phyloP scores from a whole-genome alignment of 2,329 filamentous ascomycete genomes.

The Leptographium lundbergii region DNA sequence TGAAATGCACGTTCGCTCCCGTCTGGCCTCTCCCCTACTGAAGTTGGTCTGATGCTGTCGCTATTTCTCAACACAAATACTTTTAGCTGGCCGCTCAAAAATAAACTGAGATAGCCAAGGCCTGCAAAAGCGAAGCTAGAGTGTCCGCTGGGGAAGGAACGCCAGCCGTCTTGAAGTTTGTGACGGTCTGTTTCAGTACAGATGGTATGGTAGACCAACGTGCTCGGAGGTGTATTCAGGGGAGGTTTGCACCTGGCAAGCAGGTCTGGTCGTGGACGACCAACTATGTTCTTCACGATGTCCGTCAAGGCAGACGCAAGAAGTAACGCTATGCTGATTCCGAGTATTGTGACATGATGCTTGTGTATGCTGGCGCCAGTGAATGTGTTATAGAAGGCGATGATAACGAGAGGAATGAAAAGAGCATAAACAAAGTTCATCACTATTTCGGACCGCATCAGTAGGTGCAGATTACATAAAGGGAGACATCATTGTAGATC shows the following conservation, averaged over 20 bases:
- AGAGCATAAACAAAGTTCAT: constrained; percentile 73
- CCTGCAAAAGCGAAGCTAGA: constrained; percentile 69
- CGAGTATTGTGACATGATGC: constrained; percentile 72
- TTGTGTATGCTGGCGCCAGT: constrained; percentile 59
- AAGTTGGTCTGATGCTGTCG: not conserved
- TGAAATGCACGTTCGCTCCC: constrained; percentile 4
- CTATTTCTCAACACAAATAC: constrained; percentile 30
- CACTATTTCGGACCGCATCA: constrained; percentile 21
- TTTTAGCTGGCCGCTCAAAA: constrained; percentile 53
- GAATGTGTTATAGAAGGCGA: constrained; percentile 53
- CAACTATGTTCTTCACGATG: constrained; percentile 78
- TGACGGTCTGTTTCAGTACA: constrained; percentile 62
- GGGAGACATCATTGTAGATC: not conserved
- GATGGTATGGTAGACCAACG: constrained; percentile 51
- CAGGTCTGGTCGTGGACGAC: constrained; percentile 46
- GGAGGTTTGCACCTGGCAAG: constrained; percentile 67
- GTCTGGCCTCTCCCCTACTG: not conserved
- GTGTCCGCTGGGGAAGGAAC: constrained; percentile 72
- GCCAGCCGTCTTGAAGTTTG: constrained; percentile 68
- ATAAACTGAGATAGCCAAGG: constrained; percentile 60
- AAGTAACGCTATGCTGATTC: constrained; percentile 63
- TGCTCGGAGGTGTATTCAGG: constrained; percentile 30
- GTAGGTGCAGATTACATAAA: not conserved
- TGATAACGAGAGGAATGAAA: constrained; percentile 52
- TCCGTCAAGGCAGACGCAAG: constrained; percentile 79